Evolutionary conservation across 345 rosid genomes (phyloP).

Genomic region (Citrus hindsii): DNA sequence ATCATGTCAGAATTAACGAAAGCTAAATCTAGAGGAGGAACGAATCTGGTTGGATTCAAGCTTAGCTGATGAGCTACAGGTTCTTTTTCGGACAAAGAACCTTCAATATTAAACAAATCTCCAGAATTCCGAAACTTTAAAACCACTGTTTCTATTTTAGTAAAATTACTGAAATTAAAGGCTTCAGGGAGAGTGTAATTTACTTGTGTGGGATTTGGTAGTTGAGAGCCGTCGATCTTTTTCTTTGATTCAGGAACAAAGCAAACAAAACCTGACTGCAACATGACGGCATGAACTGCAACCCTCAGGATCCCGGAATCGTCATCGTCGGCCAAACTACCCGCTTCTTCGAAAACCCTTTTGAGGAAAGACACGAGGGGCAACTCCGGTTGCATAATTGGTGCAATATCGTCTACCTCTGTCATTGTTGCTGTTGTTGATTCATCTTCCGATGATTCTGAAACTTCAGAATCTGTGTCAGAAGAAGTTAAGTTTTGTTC

Average conservation of each 20-base stretch:
- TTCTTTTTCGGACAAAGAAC: background rate
- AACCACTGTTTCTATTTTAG: background rate
- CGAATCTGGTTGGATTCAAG: conserved; percentile 11
- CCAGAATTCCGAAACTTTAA: conserved; percentile 9
- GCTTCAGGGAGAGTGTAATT: conserved; percentile 16
- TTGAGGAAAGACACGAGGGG: conserved; percentile 2
- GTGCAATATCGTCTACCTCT: background rate
- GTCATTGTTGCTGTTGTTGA: background rate
- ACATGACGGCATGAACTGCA: conserved; percentile 16
- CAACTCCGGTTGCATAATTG: background rate
- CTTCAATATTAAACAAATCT: conserved; percentile 5
- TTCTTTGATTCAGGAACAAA: conserved; percentile 7
- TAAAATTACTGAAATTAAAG: background rate
- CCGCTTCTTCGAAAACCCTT: conserved; percentile 15
- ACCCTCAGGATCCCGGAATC: conserved; percentile 1
- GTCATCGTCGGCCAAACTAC: background rate
- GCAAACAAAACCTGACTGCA: conserved; percentile 19
- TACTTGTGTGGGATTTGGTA: background rate
- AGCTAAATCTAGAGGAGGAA: background rate
- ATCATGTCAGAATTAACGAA: conserved; percentile 12
- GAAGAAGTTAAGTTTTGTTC: background rate
- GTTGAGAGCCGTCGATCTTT: background rate
- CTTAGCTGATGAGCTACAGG: background rate
- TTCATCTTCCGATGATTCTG: background rate
- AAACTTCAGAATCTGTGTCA: background rate